A percentile compares a stretch with the other conserved stretches of the same genome.
Evolutionary conservation across 2,329 filamentous ascomycete species (phyloP).

Genomic region (Claviceps spartinae): DNA sequence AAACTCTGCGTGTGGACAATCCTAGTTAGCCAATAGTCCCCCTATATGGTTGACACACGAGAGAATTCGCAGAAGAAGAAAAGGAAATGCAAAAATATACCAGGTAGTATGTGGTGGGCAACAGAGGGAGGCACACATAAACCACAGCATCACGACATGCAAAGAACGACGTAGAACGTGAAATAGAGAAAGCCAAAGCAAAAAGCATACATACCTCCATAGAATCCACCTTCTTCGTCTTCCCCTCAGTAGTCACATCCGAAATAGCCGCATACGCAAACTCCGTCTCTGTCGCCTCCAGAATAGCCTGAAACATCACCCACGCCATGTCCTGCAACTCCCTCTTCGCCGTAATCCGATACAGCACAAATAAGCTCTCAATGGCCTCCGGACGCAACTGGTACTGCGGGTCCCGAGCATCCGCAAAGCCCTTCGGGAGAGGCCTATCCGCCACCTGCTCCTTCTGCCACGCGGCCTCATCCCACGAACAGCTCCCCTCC

Average conservation of each 20-base stretch:
- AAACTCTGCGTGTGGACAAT: conserved; percentile 38
- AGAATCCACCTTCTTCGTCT: conserved; percentile 34
- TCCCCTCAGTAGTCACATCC: conserved; percentile 23
- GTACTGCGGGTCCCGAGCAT: conserved; percentile 36
- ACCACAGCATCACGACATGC: no score
- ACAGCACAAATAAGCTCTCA: conserved; percentile 68
- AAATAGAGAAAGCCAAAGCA: no score
- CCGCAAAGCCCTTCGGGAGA: conserved; percentile 47
- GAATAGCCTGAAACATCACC: conserved; percentile 36
- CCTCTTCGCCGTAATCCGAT: conserved; percentile 37
- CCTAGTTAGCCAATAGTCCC: neutral
- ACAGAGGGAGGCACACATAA: no score
- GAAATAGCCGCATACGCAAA: conserved; percentile 33
- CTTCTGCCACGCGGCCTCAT: conserved; percentile 16
- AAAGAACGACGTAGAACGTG: no score
- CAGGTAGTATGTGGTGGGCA: no score
- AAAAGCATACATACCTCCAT: conserved; percentile 33
- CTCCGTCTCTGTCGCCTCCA: conserved; percentile 31
- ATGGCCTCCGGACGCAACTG: conserved; percentile 53
- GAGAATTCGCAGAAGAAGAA: no score
- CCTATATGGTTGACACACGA: neutral
- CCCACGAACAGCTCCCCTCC: conserved; percentile 17
- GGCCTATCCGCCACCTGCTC: conserved; percentile 8
- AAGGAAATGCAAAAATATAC: no score
- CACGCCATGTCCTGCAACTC: conserved; percentile 37